Percentiles rank a stretch among this genome's conserved stretches.
Evolutionary conservation across 129 eudicot genomes (phyloP).

Genomic region (Oenanthe sinensis): DNA sequence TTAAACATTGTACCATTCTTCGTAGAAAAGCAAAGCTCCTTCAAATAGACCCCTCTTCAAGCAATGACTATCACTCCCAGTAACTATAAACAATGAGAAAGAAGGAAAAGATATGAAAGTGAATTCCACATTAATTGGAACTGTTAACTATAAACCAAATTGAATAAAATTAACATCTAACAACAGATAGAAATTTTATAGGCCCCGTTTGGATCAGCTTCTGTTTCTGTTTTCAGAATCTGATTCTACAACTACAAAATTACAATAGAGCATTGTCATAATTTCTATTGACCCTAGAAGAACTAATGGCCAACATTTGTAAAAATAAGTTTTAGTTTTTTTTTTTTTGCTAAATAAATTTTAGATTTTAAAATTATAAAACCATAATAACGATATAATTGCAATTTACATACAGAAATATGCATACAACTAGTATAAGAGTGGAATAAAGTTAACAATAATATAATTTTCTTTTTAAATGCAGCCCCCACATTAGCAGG

Average conservation of each 20-base stretch:
- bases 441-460: not conserved
- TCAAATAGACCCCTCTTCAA: constrained; percentile 25
- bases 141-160: not conserved
- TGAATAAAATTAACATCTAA: not conserved
- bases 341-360: not conserved
- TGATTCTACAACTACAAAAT: no score
- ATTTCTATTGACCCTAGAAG: not conserved
- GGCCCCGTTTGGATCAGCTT: no score
- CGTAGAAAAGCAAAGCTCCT: constrained; percentile 24
- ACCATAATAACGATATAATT: not conserved
- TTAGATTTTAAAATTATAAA: no score
- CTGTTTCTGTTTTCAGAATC: no score
- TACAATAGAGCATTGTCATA: not conserved
- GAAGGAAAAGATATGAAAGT: not conserved
- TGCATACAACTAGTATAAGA: not conserved
- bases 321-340: not conserved
- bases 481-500: not conserved
- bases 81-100: not conserved
- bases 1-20: constrained; percentile 38
- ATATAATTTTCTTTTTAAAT: not conserved
- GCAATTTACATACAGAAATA: not conserved
- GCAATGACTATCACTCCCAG: constrained; percentile 12
- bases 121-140: not conserved
- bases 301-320: not conserved
- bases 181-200: not conserved